phyloP scores from a whole-genome alignment of 805 yeast species.

The Cyberlindnera misumaiensis region DNA sequence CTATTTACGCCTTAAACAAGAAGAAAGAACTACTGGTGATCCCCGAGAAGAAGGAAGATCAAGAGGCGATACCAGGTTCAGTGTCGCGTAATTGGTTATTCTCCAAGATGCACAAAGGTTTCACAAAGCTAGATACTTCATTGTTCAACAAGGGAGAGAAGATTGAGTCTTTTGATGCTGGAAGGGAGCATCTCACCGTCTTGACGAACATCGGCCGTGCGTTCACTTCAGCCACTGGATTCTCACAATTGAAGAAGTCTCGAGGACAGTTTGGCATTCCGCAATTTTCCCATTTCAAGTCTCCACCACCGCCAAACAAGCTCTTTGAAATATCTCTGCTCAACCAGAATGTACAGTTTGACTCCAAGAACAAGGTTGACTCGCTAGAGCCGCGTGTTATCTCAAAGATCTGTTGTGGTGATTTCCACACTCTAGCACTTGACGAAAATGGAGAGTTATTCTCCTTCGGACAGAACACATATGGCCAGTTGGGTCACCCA shows the following conservation, averaged over 20 bases:
- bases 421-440: slow-evolving; percentile 62
- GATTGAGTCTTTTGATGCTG: slow-evolving; percentile 45
- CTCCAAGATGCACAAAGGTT: slow-evolving; percentile 5
- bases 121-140: slow-evolving; percentile 4
- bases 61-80: slow-evolving; percentile 6
- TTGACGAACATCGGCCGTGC: slow-evolving; percentile 7
- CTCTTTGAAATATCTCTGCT: slow-evolving; percentile 52
- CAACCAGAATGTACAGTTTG: slow-evolving; percentile 28
- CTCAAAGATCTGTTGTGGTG: slow-evolving; percentile 63
- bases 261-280: slow-evolving; percentile 88
- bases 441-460: slow-evolving; percentile 61
- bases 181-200: slow-evolving; percentile 56
- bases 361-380: slow-evolving; percentile 14
- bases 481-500: slow-evolving; percentile 78
- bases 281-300: slow-evolving; percentile 54
- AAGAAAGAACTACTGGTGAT: slow-evolving; percentile 29
- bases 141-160: slow-evolving; percentile 37
- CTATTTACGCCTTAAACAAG: slow-evolving; percentile 39
- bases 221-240: slow-evolving; percentile 44
- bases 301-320: slow-evolving; percentile 41
- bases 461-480: slow-evolving; percentile 80
- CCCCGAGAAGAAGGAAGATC: slow-evolving; percentile 21
- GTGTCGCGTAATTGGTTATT: slow-evolving; percentile 12
- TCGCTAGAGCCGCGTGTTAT: slow-evolving; percentile 37
- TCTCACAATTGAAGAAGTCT: slow-evolving; percentile 26